phyloP scores from a whole-genome alignment of 768 basidiomycete species.

The Crepidotus variabilis region DNA sequence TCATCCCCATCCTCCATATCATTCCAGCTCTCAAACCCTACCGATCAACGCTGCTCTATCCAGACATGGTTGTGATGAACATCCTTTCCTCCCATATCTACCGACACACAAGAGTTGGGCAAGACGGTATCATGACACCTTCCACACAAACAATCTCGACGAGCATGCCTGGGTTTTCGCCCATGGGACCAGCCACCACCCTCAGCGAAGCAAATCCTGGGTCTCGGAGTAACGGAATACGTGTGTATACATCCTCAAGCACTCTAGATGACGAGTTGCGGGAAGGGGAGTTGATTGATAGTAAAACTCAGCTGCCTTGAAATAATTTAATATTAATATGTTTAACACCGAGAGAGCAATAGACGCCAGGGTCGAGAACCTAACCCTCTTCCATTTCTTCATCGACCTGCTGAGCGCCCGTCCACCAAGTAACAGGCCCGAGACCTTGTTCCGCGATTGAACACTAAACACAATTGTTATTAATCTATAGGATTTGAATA shows the following conservation, averaged over 20 bases:
- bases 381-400: constrained; percentile 23
- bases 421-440: constrained; percentile 78
- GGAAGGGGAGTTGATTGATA: background rate
- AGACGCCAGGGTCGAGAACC: background rate
- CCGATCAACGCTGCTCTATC: background rate
- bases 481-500: background rate
- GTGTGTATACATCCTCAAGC: background rate
- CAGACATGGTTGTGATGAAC: background rate
- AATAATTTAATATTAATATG: background rate
- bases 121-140: background rate
- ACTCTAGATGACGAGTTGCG: background rate
- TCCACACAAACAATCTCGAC: background rate
- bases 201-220: background rate
- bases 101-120: background rate
- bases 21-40: background rate
- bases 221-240: background rate
- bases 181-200: background rate
- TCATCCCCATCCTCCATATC: background rate
- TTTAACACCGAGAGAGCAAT: background rate
- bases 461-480: constrained; percentile 42
- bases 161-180: background rate
- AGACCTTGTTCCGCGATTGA: constrained; percentile 83
- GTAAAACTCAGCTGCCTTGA: background rate
- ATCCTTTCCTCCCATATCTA: background rate
- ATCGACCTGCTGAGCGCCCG: constrained; percentile 40